phyloP scores from a whole-genome alignment of 768 basidiomycete species.

The Lactarius psammicola region DNA sequence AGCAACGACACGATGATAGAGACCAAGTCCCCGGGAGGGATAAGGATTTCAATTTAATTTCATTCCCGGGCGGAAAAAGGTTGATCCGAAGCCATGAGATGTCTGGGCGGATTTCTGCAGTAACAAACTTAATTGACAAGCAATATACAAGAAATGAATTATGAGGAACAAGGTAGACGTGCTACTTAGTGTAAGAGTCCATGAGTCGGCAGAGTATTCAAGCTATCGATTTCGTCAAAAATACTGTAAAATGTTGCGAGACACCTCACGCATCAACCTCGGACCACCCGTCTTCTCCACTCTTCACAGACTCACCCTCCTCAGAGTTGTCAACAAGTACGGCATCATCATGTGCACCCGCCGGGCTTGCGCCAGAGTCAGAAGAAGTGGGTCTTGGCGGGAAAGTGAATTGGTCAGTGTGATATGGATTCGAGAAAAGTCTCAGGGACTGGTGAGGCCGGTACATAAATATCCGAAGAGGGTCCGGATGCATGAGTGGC shows the following conservation, averaged over 20 bases:
- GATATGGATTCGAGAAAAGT: constrained; percentile 15
- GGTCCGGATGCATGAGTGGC: neutral
- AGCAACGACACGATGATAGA: neutral
- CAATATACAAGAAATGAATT: neutral
- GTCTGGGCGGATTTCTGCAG: too few relatives aligned
- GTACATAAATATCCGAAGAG: neutral
- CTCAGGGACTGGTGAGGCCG: neutral
- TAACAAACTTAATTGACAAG: neutral
- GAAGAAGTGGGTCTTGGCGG: constrained; percentile 10
- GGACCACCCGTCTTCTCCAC: constrained; percentile 20
- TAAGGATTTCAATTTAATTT: neutral
- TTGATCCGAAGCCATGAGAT: neutral
- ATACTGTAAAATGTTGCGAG: neutral
- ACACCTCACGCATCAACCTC: constrained; percentile 13
- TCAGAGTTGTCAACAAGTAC: constrained; percentile 14
- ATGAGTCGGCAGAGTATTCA: neutral
- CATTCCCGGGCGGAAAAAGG: neutral
- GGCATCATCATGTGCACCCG: constrained; percentile 2
- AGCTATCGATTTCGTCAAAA: neutral
- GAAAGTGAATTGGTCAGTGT: constrained; percentile 21
- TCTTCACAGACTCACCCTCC: constrained; percentile 14
- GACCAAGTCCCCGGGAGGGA: neutral
- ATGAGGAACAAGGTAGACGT: neutral
- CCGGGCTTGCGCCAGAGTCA: neutral
- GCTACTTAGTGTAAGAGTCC: neutral